A percentile compares a stretch with the other conserved stretches of the same genome.
Evolutionary conservation across 1,284 basidiomycete genomes (phyloP).

Genomic region (Ganoderma meredithae): DNA sequence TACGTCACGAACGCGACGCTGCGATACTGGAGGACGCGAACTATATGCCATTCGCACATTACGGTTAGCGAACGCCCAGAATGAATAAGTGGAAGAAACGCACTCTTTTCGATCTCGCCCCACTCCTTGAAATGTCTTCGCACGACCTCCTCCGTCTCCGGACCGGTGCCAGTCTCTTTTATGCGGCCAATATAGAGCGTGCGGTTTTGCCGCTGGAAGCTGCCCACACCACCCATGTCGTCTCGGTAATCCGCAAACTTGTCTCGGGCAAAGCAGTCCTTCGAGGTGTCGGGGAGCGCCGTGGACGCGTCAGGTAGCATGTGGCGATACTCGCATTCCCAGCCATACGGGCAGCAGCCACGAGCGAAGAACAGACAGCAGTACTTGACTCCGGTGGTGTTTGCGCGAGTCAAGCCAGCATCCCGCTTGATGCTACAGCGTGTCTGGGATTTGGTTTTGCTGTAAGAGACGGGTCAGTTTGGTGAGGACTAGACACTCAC

Average conservation of each 20-base stretch:
- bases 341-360: constrained; percentile 97
- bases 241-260: constrained; percentile 98
- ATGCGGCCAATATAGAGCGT: constrained; percentile 97
- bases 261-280: constrained; percentile 97
- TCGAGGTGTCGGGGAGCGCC: constrained; percentile 87
- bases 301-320: constrained; percentile 77
- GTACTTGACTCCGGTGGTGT: constrained; percentile 91
- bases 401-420: constrained; percentile 91
- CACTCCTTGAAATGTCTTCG: constrained; percentile 95
- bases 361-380: constrained; percentile 96
- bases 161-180: constrained; percentile 87
- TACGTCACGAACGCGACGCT: constrained; percentile 99
- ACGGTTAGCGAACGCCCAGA: background rate
- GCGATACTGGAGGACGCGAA: constrained; percentile 92
- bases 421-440: constrained; percentile 91
- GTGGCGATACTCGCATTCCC: constrained; percentile 97
- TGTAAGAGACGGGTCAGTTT: constrained; percentile 42
- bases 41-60: constrained; percentile 45
- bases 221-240: constrained; percentile 99
- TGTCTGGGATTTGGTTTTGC: constrained; percentile 92
- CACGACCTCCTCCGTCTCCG: constrained; percentile 91
- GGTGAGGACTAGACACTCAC: constrained; percentile 10
- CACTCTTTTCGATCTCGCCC: constrained; percentile 94
- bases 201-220: constrained; percentile 92
- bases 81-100: constrained; percentile 43